Conservation (phyloP, 345 rosid species). For the Litchi chinensis region DNA sequence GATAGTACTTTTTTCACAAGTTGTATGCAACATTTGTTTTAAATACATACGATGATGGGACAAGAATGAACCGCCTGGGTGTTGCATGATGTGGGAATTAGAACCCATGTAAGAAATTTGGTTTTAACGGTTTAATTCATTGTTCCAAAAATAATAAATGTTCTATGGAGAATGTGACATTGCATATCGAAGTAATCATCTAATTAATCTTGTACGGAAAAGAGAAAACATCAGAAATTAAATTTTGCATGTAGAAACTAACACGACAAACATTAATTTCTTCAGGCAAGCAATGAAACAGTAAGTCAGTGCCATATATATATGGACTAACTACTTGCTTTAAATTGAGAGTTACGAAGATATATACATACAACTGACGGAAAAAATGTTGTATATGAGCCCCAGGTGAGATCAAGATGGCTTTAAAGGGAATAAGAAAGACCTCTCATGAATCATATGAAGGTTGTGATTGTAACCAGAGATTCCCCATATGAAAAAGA, state of each 20-base stretch:
- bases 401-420: not conserved
- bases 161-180: not conserved
- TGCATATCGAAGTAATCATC: not conserved
- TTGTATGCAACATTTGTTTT: not conserved
- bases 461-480: not conserved
- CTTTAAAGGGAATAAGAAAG: not conserved
- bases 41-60: not conserved
- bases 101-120: not conserved
- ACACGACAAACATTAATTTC: not conserved
- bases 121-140: not conserved
- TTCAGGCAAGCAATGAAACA: not conserved
- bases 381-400: not conserved
- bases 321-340: not conserved
- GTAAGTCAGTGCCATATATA: not conserved
- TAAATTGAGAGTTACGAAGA: not conserved
- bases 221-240: not conserved
- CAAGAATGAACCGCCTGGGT: not conserved
- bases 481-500: not conserved
- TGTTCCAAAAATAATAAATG: not conserved
- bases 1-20: not conserved
- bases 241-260: not conserved
- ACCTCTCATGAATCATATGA: not conserved
- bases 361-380: not conserved
- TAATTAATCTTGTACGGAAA: not conserved
- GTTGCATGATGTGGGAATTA: not conserved